phyloP scores from a whole-genome alignment of 306 rosid genomes.

The Notholithocarpus densiflorus region DNA sequence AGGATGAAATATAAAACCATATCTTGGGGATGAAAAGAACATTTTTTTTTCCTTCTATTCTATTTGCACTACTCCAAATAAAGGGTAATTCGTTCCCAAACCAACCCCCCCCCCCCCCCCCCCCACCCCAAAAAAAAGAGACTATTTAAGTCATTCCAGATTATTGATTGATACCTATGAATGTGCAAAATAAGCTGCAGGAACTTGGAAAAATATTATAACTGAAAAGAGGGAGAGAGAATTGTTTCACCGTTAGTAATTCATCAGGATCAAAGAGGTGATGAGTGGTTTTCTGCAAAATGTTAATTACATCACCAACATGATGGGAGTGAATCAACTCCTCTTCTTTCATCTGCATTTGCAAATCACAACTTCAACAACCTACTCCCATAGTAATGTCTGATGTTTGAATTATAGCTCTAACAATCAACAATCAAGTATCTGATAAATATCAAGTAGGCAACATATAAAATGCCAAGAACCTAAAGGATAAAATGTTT shows the following conservation, averaged over 20 bases:
- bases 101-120: not conserved
- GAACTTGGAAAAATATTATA: not conserved
- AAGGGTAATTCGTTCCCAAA: not conserved
- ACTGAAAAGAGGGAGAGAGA: not conserved
- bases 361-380: constrained; percentile 24
- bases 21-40: no score
- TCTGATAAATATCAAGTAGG: not conserved
- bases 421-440: not conserved
- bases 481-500: not conserved
- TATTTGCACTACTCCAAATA: not conserved
- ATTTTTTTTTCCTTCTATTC: no score
- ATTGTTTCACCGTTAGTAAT: constrained; percentile 60
- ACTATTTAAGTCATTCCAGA: not conserved
- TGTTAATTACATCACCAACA: constrained; percentile 84
- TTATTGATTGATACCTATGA: not conserved
- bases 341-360: constrained; percentile 91
- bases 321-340: constrained; percentile 75
- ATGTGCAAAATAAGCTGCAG: no score
- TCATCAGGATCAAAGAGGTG: constrained; percentile 97
- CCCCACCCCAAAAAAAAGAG: not conserved
- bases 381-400: constrained; percentile 5
- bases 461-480: not conserved
- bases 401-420: not conserved
- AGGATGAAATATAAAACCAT: no score
- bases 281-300: constrained; percentile 81